A percentile compares a stretch with the other conserved stretches of the same genome.
Conservation (phyloP, 176 grass and related monocot genomes). For the bread wheat (Triticum aestivum) region DNA sequence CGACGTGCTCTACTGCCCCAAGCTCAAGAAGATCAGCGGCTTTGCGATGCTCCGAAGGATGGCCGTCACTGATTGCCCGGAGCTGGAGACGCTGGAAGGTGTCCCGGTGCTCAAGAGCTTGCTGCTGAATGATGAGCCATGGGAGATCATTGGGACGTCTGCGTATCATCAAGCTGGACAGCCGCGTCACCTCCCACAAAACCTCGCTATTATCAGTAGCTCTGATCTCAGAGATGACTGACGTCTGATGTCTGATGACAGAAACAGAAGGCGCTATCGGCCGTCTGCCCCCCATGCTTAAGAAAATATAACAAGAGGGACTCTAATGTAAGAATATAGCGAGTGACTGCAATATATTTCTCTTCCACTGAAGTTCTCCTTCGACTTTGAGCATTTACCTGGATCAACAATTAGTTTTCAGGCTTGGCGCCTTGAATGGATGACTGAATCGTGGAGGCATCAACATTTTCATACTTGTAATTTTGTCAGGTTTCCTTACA, state of each 20-base stretch:
- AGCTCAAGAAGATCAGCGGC: not conserved
- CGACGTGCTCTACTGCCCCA: not conserved
- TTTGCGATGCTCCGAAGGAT: not conserved
- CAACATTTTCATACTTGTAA: no score
- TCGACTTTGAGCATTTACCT: not conserved
- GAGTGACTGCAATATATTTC: not conserved
- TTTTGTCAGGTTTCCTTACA: no score
- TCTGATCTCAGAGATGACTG: not conserved
- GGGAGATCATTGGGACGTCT: not conserved
- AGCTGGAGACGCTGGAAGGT: not conserved
- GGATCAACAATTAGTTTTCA: no score
- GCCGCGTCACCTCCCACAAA: not conserved
- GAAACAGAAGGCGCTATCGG: no score
- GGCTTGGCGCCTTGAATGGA: no score
- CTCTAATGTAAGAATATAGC: not conserved
- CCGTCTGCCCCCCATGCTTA: not conserved
- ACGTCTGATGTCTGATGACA: no score
- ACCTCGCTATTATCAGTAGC: not conserved
- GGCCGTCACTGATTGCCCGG: not conserved
- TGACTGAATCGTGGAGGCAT: no score
- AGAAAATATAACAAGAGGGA: not conserved
- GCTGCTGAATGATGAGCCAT: not conserved
- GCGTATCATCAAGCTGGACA: not conserved
- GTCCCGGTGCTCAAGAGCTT: not conserved
- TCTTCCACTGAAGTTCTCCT: not conserved